Evolutionary conservation across 192 early-diverging fungal species (phyloP), one percentile per base, ranked within the genome.

Genomic region (Neocallimastix lanati): DNA sequence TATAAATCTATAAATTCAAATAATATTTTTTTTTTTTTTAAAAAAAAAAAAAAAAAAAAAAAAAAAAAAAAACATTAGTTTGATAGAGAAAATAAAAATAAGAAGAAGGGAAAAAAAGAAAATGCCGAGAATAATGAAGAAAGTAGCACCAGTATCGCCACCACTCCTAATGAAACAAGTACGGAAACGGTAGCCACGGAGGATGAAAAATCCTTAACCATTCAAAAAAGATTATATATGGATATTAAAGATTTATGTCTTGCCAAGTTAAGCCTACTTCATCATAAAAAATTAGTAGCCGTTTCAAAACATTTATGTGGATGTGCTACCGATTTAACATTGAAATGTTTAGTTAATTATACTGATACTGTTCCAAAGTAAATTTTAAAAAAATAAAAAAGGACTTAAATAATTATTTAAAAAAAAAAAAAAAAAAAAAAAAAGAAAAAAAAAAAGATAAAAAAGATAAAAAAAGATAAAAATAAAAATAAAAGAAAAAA

Each of bases 281-380:
- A 83, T 5, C 83, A 84, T 36, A 86, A 89, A 28, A 89, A 86
- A 13, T 83, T 94, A n/a, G 89, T 95, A 9, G 92, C 88, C 4
- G 85, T 91, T 76, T 95, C 94, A 15, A 97, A 97, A 81, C 96
- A 97, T 83, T 86, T 97, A 77, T 97, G 96, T 85, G 96, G 96
- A 29, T 87, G 89, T 16, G 96, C 95, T 12, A 95, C 96, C 0
- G 96, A 97, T 83, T 84, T 96, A 30, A 93, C 94, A 0, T 84
- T 97, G 28, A 90, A 88, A 78, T 94, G 93, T 35, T 80, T 95
- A 14, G 84, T 87, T 29, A 85, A 89, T 78, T 89, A 88, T 80
- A 78, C 30, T 11, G 29, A 79, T n/a, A 25, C 79, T 78, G 33
- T 77, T 27, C 79, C 29, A 28, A 78, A 77, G n/a, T 81, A 80